Evolutionary conservation across 352 stramenopile genomes (phyloP).

Genomic region (Phytophthora pluvialis): DNA sequence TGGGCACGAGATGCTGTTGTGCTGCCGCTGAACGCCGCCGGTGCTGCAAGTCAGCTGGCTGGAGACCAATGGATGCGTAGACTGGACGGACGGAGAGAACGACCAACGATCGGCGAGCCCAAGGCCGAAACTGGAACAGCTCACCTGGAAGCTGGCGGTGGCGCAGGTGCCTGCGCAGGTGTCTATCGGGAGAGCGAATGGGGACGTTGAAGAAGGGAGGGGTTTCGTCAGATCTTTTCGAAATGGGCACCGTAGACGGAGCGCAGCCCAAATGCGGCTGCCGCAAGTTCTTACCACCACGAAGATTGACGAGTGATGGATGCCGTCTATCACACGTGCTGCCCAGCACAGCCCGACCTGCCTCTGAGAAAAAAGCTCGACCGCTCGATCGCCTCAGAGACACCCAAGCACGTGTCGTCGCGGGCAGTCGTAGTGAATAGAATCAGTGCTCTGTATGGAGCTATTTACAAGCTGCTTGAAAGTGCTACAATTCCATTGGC

Average conservation of each 20-base stretch:
- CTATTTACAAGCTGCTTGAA: too few species aligned
- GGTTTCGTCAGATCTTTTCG: slow-evolving; percentile 6
- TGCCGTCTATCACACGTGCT: too few species aligned
- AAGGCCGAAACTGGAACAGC: slow-evolving; percentile 1
- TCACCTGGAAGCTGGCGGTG: not conserved
- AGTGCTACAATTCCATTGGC: too few species aligned
- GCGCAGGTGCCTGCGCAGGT: too few species aligned
- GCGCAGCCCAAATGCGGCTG: not conserved
- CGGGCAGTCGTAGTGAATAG: too few species aligned
- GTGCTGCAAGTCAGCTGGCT: slow-evolving; percentile 22
- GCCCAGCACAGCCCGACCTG: not conserved
- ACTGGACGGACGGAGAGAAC: slow-evolving; percentile 25
- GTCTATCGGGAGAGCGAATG: not conserved
- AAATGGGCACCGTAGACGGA: slow-evolving; percentile 22
- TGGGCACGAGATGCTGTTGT: not conserved
- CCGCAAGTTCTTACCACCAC: too few species aligned
- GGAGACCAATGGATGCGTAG: slow-evolving; percentile 29
- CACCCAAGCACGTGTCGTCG: slow-evolving; percentile 1
- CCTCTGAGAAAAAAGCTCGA: slow-evolving; percentile 4
- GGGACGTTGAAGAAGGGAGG: slow-evolving; percentile 20
- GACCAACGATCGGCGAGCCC: slow-evolving; percentile 17
- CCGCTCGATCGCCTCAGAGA: slow-evolving; percentile 6
- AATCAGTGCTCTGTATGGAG: too few species aligned
- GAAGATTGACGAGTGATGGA: slow-evolving; percentile 4
- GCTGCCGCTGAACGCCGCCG: slow-evolving; percentile 3